Percentiles rank a stretch among this genome's conserved stretches.
Evolutionary conservation across 2,329 filamentous ascomycete species (phyloP).

Genomic region (Cyanodermella asteris): DNA sequence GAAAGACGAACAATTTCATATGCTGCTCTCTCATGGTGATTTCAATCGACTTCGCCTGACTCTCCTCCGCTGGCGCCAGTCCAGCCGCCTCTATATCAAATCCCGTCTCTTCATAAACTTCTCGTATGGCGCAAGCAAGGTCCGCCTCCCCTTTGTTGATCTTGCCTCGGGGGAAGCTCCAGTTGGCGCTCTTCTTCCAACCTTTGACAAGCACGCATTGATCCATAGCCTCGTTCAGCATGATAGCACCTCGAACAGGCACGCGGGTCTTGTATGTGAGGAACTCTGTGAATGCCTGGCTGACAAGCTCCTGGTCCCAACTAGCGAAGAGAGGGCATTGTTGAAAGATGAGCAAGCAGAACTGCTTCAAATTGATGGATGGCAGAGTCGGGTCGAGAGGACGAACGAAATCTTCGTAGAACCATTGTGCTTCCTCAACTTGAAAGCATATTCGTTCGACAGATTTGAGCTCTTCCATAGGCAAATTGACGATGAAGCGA

Average conservation of each 20-base stretch:
- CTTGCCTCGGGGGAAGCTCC: conserved; percentile 93
- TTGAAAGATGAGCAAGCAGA: conserved; percentile 77
- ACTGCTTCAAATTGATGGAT: conserved; percentile 62
- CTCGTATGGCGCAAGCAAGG: conserved; percentile 75
- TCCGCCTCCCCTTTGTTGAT: conserved; percentile 96
- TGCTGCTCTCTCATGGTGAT: conserved; percentile 83
- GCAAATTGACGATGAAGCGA: conserved; percentile 94
- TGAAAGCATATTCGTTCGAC: conserved; percentile 95
- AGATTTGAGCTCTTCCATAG: conserved; percentile 69
- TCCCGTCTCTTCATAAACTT: conserved; percentile 92
- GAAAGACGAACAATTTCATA: conserved; percentile 78
- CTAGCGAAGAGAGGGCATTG: conserved; percentile 75
- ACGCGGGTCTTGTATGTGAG: conserved; percentile 85
- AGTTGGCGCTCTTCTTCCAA: conserved; percentile 90
- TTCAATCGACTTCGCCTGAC: conserved; percentile 66
- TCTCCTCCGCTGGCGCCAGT: conserved; percentile 47
- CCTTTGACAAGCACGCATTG: conserved; percentile 83
- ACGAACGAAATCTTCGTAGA: conserved; percentile 97
- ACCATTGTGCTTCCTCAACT: conserved; percentile 98
- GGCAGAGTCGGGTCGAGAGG: conserved; percentile 69
- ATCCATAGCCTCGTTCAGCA: conserved; percentile 89
- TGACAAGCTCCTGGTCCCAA: conserved; percentile 57
- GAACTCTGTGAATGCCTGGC: conserved; percentile 75
- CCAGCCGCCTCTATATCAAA: conserved; percentile 59
- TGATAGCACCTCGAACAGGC: conserved; percentile 79